A percentile compares a stretch with the other conserved stretches of the same genome.
Evolutionary conservation across 345 rosid genomes (phyloP).

Genomic region (Euphorbia lathyris): DNA sequence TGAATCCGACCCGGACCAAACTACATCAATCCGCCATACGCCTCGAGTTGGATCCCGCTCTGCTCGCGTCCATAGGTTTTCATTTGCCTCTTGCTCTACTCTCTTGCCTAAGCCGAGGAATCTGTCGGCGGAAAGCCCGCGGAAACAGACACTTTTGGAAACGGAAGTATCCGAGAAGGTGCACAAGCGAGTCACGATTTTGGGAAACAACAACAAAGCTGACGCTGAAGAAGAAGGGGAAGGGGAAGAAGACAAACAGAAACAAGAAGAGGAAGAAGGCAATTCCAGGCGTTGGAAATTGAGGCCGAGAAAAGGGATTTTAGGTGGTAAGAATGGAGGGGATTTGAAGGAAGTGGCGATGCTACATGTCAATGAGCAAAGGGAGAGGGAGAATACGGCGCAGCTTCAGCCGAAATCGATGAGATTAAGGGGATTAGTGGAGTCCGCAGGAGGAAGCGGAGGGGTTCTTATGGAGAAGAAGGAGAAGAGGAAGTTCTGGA

Average conservation of each 20-base stretch:
- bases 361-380: slow-evolving; percentile 28
- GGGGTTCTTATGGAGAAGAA: slow-evolving; percentile 33
- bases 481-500: slow-evolving; percentile 67
- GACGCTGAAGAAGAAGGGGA: slow-evolving; percentile 31
- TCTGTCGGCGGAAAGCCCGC: slow-evolving; percentile 7
- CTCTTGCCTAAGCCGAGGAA: slow-evolving; percentile 14
- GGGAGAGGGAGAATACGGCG: slow-evolving; percentile 9
- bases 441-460: slow-evolving; percentile 29
- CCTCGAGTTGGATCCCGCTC: slow-evolving; percentile 63
- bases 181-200: slow-evolving; percentile 17
- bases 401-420: slow-evolving; percentile 43
- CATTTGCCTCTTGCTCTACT: slow-evolving; percentile 36
- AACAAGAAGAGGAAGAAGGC: slow-evolving; percentile 8
- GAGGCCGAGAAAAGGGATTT: slow-evolving; percentile 52
- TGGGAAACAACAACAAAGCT: slow-evolving; percentile 16
- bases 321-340: slow-evolving; percentile 9
- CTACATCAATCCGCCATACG: slow-evolving; percentile 24
- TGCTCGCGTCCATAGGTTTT: slow-evolving; percentile 45
- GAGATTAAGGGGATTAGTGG: slow-evolving; percentile 57
- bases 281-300: slow-evolving; percentile 67
- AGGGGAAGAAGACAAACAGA: slow-evolving; percentile 20
- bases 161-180: slow-evolving; percentile 16
- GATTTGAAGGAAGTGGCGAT: slow-evolving; percentile 14
- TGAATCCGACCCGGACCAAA: slow-evolving; percentile 29
- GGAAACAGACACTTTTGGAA: slow-evolving; percentile 3